phyloP scores from a whole-genome alignment of 73 alveolate species.

The Stentor roeselii region DNA sequence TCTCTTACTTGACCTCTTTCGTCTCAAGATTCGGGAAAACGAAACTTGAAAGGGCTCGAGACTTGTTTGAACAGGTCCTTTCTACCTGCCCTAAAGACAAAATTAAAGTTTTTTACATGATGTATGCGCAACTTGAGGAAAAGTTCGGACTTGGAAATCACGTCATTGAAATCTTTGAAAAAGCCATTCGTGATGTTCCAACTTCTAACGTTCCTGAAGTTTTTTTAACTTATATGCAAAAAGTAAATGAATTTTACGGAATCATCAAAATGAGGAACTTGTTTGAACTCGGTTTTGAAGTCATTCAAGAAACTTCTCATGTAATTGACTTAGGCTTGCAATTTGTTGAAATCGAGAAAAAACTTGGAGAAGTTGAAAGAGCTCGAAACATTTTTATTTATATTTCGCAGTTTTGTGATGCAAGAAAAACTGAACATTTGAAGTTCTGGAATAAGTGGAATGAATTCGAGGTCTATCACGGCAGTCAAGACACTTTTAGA shows the following conservation, averaged over 20 bases:
- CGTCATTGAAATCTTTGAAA: constrained; percentile 80
- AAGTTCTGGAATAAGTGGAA: constrained; percentile 97
- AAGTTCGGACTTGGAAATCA: constrained; percentile 90
- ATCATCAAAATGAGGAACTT: constrained; percentile 83
- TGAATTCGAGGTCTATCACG: constrained; percentile 93
- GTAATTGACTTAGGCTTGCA: constrained; percentile 84
- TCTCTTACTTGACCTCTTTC: constrained; percentile 56
- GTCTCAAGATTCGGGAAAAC: constrained; percentile 70
- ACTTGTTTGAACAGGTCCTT: constrained; percentile 69
- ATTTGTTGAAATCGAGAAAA: constrained; percentile 90
- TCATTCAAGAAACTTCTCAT: neutral
- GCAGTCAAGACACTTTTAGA: constrained; percentile 89
- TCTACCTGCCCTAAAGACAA: constrained; percentile 57
- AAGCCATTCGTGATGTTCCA: constrained; percentile 82
- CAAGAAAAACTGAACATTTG: constrained; percentile 65
- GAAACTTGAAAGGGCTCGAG: constrained; percentile 96
- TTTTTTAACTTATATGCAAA: constrained; percentile 77
- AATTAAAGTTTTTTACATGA: constrained; percentile 72
- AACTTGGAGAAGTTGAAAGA: constrained; percentile 94
- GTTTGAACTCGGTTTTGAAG: constrained; percentile 59
- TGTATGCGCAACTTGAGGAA: constrained; percentile 95
- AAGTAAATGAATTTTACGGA: constrained; percentile 89
- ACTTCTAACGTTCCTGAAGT: constrained; percentile 75
- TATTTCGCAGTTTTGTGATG: constrained; percentile 88
- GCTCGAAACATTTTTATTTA: constrained; percentile 93